Evolutionary conservation across 257 asterid species (phyloP), one percentile per base, ranked within the genome.

Genomic region (Fraxinus anomala): DNA sequence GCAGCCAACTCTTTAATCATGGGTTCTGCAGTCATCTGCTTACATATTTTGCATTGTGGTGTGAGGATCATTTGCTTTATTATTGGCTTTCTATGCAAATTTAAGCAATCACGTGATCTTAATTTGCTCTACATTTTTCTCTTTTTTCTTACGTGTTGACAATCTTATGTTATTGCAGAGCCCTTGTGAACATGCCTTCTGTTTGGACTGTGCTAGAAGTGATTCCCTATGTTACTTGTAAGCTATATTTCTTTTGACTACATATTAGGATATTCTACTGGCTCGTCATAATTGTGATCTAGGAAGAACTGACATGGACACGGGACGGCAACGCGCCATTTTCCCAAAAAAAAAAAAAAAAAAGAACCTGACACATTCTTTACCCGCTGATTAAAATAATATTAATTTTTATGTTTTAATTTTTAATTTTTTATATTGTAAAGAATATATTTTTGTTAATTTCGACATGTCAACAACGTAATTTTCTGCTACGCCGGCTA

Each of bases 141-240:
- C 36, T 56, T 14, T 51, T 79, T 65, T 24, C 8, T 78, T 42
- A 37, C 59, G 70, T 72, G 13, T 76, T 49, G 28, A 73, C 44
- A 17, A 49, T 26, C 80, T 80, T 76, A 65, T 80, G 68, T 77
- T 70, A 68, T 82, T 89, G 92, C 97, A 96, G 99, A 96, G 85
- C 87, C 99, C 99, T 68, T 96, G 99, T 73, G 97, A 92, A 73
- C 99, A 96, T 84, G 92, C 88, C 63, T 93, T 93, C 89, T 96
- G 98, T 86, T 84, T 96, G 94, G 99, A 93, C 83, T 96, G 98
- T 82, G 91, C 97, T 26, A 86, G 98, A 84, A 94, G 90, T 73
- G 97, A 96, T 78, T 91, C 98, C 69, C 89, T 93, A 59, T 96
- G 99, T 83, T 88, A 89, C 86, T 92, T 96, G 99, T 96, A 96